phyloP scores from a whole-genome alignment of 495 filamentous ascomycete genomes.

The Penicillium chermesinum region DNA sequence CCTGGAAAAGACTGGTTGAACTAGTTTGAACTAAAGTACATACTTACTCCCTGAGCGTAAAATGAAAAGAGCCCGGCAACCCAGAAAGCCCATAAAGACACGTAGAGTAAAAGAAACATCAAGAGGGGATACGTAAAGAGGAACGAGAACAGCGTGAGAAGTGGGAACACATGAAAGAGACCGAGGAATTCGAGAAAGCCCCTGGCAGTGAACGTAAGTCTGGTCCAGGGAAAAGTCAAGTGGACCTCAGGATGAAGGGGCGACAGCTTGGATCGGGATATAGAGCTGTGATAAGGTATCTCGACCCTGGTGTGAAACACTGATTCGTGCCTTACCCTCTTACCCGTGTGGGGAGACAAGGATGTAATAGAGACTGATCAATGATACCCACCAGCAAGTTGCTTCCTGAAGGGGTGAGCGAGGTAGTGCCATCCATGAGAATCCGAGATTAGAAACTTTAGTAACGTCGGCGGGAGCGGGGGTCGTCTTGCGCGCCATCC shows the following conservation, averaged over 20 bases:
- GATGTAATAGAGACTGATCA: slow-evolving; percentile 37
- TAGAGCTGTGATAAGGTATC: not conserved
- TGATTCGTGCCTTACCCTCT: slow-evolving; percentile 29
- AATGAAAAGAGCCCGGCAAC: slow-evolving; percentile 17
- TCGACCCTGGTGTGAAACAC: not conserved
- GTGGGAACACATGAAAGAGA: not conserved
- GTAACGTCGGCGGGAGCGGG: slow-evolving; percentile 74
- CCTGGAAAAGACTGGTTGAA: slow-evolving; percentile 18
- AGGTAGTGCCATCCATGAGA: slow-evolving; percentile 12
- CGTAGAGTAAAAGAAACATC: slow-evolving; percentile 16
- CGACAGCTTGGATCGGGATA: slow-evolving; percentile 1
- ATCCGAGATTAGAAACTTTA: slow-evolving; percentile 28
- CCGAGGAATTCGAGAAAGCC: not conserved
- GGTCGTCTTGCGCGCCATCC: slow-evolving; percentile 66
- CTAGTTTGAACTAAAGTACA: slow-evolving; percentile 45
- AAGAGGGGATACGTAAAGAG: slow-evolving; percentile 1
- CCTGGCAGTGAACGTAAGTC: slow-evolving; percentile 3
- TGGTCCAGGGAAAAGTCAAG: not conserved
- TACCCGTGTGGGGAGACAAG: slow-evolving; percentile 62
- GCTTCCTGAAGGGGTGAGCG: slow-evolving; percentile 26
- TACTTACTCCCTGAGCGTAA: slow-evolving; percentile 39
- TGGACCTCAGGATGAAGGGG: not conserved
- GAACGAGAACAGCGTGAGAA: not conserved
- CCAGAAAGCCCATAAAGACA: slow-evolving; percentile 11
- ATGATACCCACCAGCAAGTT: slow-evolving; percentile 46